Percentiles rank a stretch among this genome's conserved stretches.
phyloP scores from a whole-genome alignment of 768 basidiomycete species.

The Lactarius deliciosus region DNA sequence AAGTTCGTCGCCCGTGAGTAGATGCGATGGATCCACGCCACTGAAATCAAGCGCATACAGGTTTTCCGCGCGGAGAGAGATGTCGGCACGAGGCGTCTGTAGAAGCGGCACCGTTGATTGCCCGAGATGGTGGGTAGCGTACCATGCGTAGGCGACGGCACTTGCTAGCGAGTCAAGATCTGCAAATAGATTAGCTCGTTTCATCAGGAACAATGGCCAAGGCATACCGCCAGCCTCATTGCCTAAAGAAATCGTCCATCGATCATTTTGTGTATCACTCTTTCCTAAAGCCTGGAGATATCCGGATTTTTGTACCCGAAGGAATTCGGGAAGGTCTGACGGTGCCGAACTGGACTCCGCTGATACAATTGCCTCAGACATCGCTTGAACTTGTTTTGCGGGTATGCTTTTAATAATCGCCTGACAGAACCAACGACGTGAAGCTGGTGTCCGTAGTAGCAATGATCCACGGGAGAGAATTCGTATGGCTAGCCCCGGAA shows the following conservation, averaged over 20 bases:
- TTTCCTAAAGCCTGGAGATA: constrained; percentile 24
- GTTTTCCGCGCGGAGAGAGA: constrained; percentile 86
- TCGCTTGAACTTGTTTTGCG: background rate
- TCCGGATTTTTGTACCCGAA: constrained; percentile 25
- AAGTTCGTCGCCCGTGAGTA: constrained; percentile 73
- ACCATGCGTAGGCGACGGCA: constrained; percentile 81
- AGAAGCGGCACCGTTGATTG: constrained; percentile 67
- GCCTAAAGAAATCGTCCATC: constrained; percentile 87
- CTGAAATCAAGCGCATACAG: constrained; percentile 66
- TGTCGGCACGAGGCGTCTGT: constrained; percentile 64
- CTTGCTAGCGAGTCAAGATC: constrained; percentile 91
- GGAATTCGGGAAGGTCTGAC: constrained; percentile 19
- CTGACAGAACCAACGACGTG: background rate
- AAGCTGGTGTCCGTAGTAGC: background rate
- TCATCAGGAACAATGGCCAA: background rate
- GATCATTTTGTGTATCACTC: constrained; percentile 30
- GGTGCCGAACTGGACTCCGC: background rate
- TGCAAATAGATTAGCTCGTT: constrained; percentile 35
- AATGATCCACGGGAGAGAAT: constrained; percentile 16
- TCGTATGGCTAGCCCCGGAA: background rate
- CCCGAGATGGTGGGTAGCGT: constrained; percentile 47
- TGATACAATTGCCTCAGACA: constrained; percentile 10
- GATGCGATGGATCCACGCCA: constrained; percentile 50
- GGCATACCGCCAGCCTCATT: constrained; percentile 92
- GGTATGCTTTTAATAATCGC: background rate